These are phyloP conservation scores for Cryptomeria japonica DNA, from an alignment of 75 land plant genomes.

Conservation along the genomic window DNA sequence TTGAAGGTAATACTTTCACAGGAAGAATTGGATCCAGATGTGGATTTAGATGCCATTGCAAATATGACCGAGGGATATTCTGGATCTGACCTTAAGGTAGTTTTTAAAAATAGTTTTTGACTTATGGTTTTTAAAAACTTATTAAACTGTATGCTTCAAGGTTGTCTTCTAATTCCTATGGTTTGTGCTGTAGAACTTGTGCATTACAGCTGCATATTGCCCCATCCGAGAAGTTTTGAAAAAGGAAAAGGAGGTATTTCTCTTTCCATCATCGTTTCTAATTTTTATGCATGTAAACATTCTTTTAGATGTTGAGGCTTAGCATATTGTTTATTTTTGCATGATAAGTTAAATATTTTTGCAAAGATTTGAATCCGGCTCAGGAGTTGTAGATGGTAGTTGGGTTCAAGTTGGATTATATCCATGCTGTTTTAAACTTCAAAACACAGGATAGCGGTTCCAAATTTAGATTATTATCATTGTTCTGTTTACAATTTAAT, in stretches of 20 bases:
- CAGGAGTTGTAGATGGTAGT: background rate
- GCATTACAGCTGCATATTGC: slow-evolving; percentile 30
- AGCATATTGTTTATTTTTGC: background rate
- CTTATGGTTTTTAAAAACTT: background rate
- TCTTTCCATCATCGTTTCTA: background rate
- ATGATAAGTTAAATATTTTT: background rate
- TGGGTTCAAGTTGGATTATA: background rate
- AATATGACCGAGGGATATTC: slow-evolving; percentile 87
- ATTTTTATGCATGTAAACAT: background rate
- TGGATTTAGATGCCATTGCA: slow-evolving; percentile 72
- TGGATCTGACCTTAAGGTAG: slow-evolving; percentile 87
- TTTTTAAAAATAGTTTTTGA: background rate
- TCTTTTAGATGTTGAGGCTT: background rate
- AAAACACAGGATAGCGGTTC: background rate
- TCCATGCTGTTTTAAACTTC: background rate
- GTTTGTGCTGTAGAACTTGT: slow-evolving; percentile 58
- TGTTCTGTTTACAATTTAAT: too few species aligned
- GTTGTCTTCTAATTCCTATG: background rate
- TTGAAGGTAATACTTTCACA: slow-evolving; percentile 23
- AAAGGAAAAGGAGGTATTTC: slow-evolving; percentile 24
- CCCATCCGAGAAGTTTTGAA: slow-evolving; percentile 29
- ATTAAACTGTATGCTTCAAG: background rate
- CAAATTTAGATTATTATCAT: background rate
- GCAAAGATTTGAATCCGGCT: background rate
- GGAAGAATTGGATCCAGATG: slow-evolving; percentile 31